phyloP scores from a whole-genome alignment of 2,329 filamentous ascomycete genomes.

The Pseudofabraea citricarpa region DNA sequence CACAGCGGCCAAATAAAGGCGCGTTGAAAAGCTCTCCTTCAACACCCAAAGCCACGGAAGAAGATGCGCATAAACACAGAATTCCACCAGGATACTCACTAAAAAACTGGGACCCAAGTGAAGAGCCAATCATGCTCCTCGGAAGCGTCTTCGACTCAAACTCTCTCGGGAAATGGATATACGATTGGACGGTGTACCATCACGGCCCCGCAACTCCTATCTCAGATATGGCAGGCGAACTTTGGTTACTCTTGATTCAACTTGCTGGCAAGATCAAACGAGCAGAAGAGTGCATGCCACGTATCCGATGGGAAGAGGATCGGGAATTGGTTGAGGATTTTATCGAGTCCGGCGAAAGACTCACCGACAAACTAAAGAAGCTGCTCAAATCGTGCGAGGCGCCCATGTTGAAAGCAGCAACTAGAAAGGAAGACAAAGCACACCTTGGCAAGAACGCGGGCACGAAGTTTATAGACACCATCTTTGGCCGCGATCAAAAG shows the following conservation, averaged over 20 bases:
- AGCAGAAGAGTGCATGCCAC: slow-evolving; percentile 70
- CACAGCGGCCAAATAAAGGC: not conserved
- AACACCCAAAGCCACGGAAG: slow-evolving; percentile 46
- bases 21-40: not conserved
- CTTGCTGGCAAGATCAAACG: slow-evolving; percentile 91
- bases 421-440: slow-evolving; percentile 48
- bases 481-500: slow-evolving; percentile 85
- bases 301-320: slow-evolving; percentile 69
- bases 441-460: slow-evolving; percentile 86
- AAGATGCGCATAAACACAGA: slow-evolving; percentile 57
- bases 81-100: slow-evolving; percentile 89
- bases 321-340: slow-evolving; percentile 85
- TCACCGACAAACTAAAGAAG: slow-evolving; percentile 79
- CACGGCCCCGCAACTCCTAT: slow-evolving; percentile 79
- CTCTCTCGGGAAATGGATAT: slow-evolving; percentile 98
- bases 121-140: slow-evolving; percentile 88
- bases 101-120: slow-evolving; percentile 96
- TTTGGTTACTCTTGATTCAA: slow-evolving; percentile 94
- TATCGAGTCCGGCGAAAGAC: slow-evolving; percentile 78
- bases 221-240: slow-evolving; percentile 84
- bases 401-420: slow-evolving; percentile 82
- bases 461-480: slow-evolving; percentile 86
- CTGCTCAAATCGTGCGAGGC: slow-evolving; percentile 88
- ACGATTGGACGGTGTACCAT: slow-evolving; percentile 96
- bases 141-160: slow-evolving; percentile 97